Evolutionary conservation across 495 filamentous ascomycete genomes (phyloP).

Genomic region (Viridothelium virens): DNA sequence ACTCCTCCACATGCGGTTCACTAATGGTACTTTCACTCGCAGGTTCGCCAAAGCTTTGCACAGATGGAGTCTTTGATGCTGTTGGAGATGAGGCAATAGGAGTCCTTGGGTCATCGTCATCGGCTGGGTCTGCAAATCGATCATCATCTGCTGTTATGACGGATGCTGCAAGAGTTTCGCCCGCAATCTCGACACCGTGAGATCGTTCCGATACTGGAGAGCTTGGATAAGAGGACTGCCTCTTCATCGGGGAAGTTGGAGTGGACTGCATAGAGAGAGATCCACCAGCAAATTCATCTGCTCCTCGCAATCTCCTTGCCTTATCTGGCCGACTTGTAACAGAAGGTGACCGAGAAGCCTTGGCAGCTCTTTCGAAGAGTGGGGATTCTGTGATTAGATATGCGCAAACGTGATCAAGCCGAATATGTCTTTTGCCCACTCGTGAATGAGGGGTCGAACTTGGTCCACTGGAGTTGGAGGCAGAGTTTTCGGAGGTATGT

Average conservation of each 20-base stretch:
- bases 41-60: not conserved
- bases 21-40: not conserved
- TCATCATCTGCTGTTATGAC: conserved; percentile 15
- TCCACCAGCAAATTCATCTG: not conserved
- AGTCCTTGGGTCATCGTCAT: conserved; percentile 11
- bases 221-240: not conserved
- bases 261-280: not conserved
- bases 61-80: not conserved
- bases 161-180: conserved; percentile 12
- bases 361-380: not conserved
- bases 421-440: conserved; percentile 6
- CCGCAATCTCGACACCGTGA: not conserved
- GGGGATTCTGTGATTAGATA: conserved; percentile 20
- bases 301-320: not conserved
- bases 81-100: not conserved
- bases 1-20: not conserved
- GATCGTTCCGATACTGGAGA: not conserved
- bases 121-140: conserved; percentile 18
- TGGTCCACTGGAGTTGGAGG: not conserved
- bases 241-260: not conserved
- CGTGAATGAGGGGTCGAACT: not conserved
- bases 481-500: not conserved
- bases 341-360: not conserved
- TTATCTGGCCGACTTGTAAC: not conserved
- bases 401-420: conserved; percentile 13